A percentile compares a stretch with the other conserved stretches of the same genome.
Evolutionary conservation across 495 filamentous ascomycete species (phyloP).

Genomic region (Podospora pseudopauciseta): DNA sequence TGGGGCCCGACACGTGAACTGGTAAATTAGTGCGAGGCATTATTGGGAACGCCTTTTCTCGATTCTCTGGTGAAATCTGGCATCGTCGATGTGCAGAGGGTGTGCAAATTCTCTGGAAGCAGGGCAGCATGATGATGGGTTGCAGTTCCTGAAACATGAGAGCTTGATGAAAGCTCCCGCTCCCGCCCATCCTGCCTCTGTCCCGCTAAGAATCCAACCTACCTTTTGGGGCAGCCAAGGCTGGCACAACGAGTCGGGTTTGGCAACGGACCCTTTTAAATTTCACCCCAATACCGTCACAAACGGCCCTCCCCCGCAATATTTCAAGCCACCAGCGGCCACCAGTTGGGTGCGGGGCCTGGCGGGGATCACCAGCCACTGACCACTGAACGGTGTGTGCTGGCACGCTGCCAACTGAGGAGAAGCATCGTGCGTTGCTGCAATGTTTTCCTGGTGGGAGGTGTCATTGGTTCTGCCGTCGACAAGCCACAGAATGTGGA

Average conservation of each 20-base stretch:
- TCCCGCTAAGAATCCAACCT: background rate
- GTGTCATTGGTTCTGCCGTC: conserved; percentile 1
- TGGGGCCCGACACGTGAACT: conserved; percentile 16
- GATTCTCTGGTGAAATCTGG: background rate
- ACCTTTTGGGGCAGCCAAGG: conserved; percentile 2
- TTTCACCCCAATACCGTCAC: background rate
- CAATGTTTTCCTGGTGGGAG: conserved; percentile 6
- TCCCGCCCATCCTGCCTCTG: background rate
- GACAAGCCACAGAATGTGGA: conserved; percentile 8
- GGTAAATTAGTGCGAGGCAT: conserved; percentile 25
- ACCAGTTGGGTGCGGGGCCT: conserved; percentile 2
- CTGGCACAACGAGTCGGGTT: background rate
- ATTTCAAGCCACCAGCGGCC: conserved; percentile 9
- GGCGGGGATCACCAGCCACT: background rate
- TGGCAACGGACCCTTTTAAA: background rate
- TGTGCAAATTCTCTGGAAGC: background rate
- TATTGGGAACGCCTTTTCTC: conserved; percentile 6
- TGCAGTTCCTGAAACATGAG: conserved; percentile 25
- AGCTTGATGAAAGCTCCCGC: conserved; percentile 4
- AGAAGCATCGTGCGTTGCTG: conserved; percentile 1
- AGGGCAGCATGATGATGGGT: conserved; percentile 13
- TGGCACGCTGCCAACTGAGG: background rate
- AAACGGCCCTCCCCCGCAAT: background rate
- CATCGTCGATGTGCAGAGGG: background rate
- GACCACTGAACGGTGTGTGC: conserved; percentile 1